Base-by-base conservation (phyloP, 768 basidiomycete genomes). In the Scleroderma citrinum region DNA sequence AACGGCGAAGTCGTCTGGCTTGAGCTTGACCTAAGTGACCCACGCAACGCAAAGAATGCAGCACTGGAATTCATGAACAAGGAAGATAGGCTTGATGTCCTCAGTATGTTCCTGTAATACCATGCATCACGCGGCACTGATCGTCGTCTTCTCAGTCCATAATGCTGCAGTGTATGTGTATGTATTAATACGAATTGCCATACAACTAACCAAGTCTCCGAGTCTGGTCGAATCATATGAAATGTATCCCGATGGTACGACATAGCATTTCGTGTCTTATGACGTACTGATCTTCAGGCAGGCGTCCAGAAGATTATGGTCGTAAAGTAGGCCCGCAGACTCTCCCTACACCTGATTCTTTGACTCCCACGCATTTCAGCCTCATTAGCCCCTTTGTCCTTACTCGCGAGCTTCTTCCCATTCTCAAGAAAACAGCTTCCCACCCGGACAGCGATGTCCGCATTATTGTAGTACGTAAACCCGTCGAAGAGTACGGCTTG, bases 361-460 rank as follows among this genome's bases (percentile, higher is more conserved):
- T 32, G 43, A 44, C 38, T 19, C 3, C n/a, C 17, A 30, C 8
- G 7, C 19, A 48, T 68, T 24, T 35, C 62, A 64, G 78, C 63
- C 66, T 78, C 66, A 52, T 85, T 64, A 46, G 79, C 65, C 81
- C 81, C 61, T 59, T 80, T 48, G 71, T 76, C 13, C 73, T 85
- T 52, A 83, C 80, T 8, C 62, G 70, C 19, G 69, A 73, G 3
- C 69, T 85, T 7, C 68, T 82, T 32, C 78, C 82, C 2, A 58
- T 82, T 2, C 57, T 85, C 41, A 66, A 64, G 35, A 61, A 67
- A 46, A 84, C 84, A 1, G 75, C 80, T 0, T 53, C 68, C 16
- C 61, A 72, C 40, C 63, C 71, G 0, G 65, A 65, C 20, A 71
- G 79, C 0, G 84, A 85, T 50, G 82, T 83, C 41, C 76, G 83